Evolutionary conservation across 108 stramenopile genomes (phyloP), one percentile per base, ranked within the genome.

Genomic region (Pseudonitzschia multiseries): DNA sequence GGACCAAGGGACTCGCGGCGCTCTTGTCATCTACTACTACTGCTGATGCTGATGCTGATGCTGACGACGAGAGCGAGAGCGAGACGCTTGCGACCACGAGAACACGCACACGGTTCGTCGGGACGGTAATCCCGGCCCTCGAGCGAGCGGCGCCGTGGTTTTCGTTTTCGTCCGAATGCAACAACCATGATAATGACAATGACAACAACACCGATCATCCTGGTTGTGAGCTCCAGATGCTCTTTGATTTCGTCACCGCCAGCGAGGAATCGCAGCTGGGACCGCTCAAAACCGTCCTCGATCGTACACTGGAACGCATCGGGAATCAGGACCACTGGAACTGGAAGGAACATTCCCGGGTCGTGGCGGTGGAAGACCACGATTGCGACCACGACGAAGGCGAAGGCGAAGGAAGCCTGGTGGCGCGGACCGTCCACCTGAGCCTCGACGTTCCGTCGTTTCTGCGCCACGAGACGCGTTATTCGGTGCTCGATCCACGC

Each of bases 391-490:
- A 36, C 36, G n/a, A n/a, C n/a, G n/a, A 36, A 36, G 36, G 36
- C 2, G 36, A 6, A 5, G 36, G 36, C 2, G 36, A 6, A 5
- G 36, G 36, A 36, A 6, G 36, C 36, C 22, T 57, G 14, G 66
- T 87, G 56, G 89, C 83, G 18, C 77, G 81, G 53, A 87, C 83
- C 15, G 62, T 93, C 1, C 86, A 90, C 73, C 77, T 71, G 13
- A 57, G 82, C 56, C 33, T 93, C 31, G 86, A 86, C 41, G 86
- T 86, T 14, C 92, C 92, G 2, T 83, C 84, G 64, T 90, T 85
- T 75, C 59, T 89, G 65, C 28, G 71, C 32, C 66, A 69, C 29
- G 61, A 60, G 17, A 63, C 78, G 27, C 77, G 92, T 3, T 79
- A 69, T 52, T 44, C 80, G 6, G 24, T 65, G 41, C 51, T 86